Base-by-base conservation (phyloP, 768 basidiomycete species). In the Amylocystis lapponica region DNA sequence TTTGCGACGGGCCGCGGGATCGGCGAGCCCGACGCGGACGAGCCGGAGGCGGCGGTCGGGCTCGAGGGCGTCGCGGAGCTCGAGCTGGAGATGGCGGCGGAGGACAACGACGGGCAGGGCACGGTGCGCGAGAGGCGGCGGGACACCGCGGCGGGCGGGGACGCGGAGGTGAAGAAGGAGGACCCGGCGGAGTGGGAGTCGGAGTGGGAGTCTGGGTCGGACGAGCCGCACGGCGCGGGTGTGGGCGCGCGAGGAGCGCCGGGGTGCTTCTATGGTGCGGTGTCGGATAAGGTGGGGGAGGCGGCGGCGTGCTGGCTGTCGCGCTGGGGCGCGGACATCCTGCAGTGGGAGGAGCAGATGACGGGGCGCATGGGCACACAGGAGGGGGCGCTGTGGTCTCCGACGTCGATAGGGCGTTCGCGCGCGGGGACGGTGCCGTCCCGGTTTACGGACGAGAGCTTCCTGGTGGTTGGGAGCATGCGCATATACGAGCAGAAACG, bases 211-310 rank as follows among this genome's bases (percentile, higher is more conserved):
- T 31, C 43, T 4, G 43, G 49, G 5, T 23, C 30, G 4, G 51
- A 52, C 17, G 41, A 46, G 17, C 14, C 34, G 37, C n/a, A 27
- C 30, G 13, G 44, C 46, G 19, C 14, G 43, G 7, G 32, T 34
- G 13, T 14, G 16, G 13, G 38, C 23, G 32, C 45, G 45, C 48
- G 60, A 59, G 29, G 57, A 52, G 38, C 23, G 49, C 54, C 32
- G 51, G 49, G 7, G 44, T 86, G 81, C 53, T 74, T 81, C 56
- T 95, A 96, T 55, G 93, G 92, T n/a, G 72, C 78, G n/a, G 71
- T 92, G 9, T 86, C 86, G 0, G 80, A 91, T 63, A 94, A 90
- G 66, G 88, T 96, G 43, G 93, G 93, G 11, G 91, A 95, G 63
- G 84, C 89, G 0, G 83, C 84, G 52, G 76, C 78, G 2, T 89